A percentile compares a stretch with the other conserved stretches of the same genome.
phyloP scores from a whole-genome alignment of 2,329 filamentous ascomycete genomes.

The Fusarium chlamydosporum region DNA sequence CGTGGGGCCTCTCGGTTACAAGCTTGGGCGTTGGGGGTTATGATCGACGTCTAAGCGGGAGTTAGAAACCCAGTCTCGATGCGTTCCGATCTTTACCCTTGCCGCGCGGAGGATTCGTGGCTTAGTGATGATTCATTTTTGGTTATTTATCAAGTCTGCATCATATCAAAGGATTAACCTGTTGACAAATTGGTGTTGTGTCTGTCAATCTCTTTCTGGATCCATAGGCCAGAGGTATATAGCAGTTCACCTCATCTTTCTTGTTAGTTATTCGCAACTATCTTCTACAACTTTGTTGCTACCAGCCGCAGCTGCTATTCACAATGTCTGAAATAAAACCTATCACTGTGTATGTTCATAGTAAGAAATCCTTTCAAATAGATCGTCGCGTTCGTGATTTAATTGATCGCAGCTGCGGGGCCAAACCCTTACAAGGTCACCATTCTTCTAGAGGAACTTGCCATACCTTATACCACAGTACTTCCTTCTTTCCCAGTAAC shows the following conservation, averaged over 20 bases:
- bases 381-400: fast-evolving
- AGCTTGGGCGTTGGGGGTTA: no score
- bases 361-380: neutral
- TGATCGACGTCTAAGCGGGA: neutral
- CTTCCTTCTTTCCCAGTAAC: no score
- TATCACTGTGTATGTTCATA: neutral
- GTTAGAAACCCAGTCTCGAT: neutral
- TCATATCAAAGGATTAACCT: no score
- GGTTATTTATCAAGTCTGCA: no score
- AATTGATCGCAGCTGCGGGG: neutral
- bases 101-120: neutral
- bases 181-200: no score
- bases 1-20: neutral
- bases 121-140: neutral
- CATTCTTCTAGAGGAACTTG: neutral
- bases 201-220: no score
- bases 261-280: no score
- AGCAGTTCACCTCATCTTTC: no score
- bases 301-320: neutral
- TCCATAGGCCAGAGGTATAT: no score
- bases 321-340: neutral
- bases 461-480: neutral
- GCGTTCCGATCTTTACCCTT: neutral
- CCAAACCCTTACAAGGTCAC: slow-evolving; percentile 2
- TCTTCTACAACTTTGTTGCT: no score